A percentile compares a stretch with the other conserved stretches of the same genome.
These are phyloP conservation scores for Ophiostoma ips DNA, from an alignment of 2,329 filamentous ascomycete genomes.

Conservation along the genomic window DNA sequence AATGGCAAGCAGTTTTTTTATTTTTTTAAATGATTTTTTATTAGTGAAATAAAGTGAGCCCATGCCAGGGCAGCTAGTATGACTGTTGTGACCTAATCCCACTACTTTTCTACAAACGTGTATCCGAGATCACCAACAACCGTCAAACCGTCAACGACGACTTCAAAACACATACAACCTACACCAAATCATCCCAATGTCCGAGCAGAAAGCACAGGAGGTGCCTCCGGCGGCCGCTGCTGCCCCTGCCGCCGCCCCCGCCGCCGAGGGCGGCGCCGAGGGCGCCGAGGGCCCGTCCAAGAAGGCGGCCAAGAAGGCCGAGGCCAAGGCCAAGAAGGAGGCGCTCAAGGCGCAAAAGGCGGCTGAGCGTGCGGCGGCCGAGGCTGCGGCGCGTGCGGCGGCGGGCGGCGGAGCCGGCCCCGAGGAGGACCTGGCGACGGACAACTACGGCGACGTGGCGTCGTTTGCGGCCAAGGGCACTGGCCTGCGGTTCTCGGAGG, in stretches of 20 bases:
- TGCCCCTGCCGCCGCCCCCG: neutral
- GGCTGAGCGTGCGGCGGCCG: conserved; percentile 63
- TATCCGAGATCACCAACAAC: neutral
- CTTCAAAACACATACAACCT: neutral
- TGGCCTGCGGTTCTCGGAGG: conserved; percentile 35
- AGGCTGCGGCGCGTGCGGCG: conserved; percentile 35
- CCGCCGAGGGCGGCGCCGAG: conserved; percentile 9
- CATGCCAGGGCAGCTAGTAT: no score
- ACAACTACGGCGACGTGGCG: conserved; percentile 54
- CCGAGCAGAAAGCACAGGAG: conserved; percentile 6
- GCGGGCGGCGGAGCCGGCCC: conserved; percentile 40
- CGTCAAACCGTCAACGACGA: neutral
- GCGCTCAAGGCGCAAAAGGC: conserved; percentile 60
- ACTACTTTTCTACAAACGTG: neutral
- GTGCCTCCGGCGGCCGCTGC: conserved; percentile 4
- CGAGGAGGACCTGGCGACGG: conserved; percentile 52
- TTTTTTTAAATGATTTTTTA: neutral
- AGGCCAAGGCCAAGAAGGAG: conserved; percentile 78
- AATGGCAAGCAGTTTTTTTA: neutral
- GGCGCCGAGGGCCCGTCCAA: conserved; percentile 44
- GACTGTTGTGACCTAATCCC: neutral
- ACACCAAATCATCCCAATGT: conserved; percentile 2
- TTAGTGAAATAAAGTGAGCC: neutral
- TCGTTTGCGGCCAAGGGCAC: conserved; percentile 26
- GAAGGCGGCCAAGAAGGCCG: conserved; percentile 73